Conservation (phyloP, 2,329 filamentous ascomycete species). For the Sarocladium brachiariae region DNA sequence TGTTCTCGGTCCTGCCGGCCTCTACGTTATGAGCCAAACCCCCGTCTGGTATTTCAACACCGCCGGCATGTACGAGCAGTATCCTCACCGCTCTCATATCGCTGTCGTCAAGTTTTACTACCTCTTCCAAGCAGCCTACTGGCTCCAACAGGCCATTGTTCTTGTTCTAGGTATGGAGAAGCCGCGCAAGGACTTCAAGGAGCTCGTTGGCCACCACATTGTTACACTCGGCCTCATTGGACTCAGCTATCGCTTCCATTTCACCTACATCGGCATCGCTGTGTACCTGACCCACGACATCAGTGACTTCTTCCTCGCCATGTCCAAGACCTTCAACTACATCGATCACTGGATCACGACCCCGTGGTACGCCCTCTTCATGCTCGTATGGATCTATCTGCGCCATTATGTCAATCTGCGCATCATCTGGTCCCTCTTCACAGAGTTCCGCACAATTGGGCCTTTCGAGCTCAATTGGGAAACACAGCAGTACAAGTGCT, state of each 20-base stretch:
- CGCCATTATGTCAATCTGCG: constrained; percentile 78
- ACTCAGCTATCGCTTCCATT: constrained; percentile 91
- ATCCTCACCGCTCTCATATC: constrained; percentile 76
- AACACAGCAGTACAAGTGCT: constrained; percentile 70
- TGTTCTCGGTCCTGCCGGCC: constrained; percentile 71
- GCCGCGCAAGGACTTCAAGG: constrained; percentile 89
- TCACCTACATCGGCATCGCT: constrained; percentile 87
- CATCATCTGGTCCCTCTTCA: constrained; percentile 70
- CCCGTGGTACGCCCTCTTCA: constrained; percentile 80
- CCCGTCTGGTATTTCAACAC: constrained; percentile 96
- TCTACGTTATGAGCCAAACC: constrained; percentile 88
- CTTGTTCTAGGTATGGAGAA: constrained; percentile 83
- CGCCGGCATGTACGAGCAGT: constrained; percentile 79
- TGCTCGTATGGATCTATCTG: constrained; percentile 79
- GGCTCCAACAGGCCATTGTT: constrained; percentile 90
- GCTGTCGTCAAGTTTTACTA: constrained; percentile 91
- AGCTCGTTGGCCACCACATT: constrained; percentile 86
- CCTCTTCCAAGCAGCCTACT: constrained; percentile 88
- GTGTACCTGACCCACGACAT: constrained; percentile 95
- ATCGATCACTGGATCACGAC: constrained; percentile 70
- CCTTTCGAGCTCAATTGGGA: constrained; percentile 73
- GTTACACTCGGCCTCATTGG: constrained; percentile 79
- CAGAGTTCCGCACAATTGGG: constrained; percentile 67
- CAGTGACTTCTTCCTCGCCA: constrained; percentile 91
- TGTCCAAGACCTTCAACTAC: constrained; percentile 89